These are phyloP conservation scores for Aspergillus sp. DNA, from an alignment of 2,329 filamentous ascomycete species.

Conservation along the genomic window DNA sequence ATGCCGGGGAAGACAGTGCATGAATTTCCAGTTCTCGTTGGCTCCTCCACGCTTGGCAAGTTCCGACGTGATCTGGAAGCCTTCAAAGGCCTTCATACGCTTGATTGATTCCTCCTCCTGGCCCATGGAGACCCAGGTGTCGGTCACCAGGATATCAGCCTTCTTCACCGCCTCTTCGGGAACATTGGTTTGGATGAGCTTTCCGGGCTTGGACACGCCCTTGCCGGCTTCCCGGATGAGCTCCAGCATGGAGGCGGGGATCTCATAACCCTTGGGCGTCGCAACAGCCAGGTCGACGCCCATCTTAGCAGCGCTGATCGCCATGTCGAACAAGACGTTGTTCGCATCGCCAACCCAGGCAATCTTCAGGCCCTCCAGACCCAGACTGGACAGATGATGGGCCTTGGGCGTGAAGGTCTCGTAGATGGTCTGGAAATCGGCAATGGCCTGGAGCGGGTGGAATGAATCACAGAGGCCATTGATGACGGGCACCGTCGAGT, in stretches of 20 bases:
- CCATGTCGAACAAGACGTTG: constrained; percentile 93
- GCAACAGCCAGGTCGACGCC: constrained; percentile 85
- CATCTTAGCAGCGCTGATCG: constrained; percentile 81
- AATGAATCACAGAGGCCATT: constrained; percentile 87
- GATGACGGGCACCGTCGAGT: constrained; percentile 77
- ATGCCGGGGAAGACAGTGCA: constrained; percentile 95
- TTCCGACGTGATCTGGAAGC: constrained; percentile 87
- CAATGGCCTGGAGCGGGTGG: constrained; percentile 91
- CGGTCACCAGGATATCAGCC: constrained; percentile 88
- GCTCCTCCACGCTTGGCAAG: constrained; percentile 81
- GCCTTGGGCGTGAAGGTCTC: constrained; percentile 64
- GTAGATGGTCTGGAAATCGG: constrained; percentile 87
- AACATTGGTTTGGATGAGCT: constrained; percentile 69
- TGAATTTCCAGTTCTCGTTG: constrained; percentile 90
- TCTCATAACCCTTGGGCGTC: constrained; percentile 79
- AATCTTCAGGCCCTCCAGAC: constrained; percentile 79
- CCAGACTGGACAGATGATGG: constrained; percentile 50
- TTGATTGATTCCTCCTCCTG: constrained; percentile 82
- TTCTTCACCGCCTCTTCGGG: constrained; percentile 82
- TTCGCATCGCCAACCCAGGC: constrained; percentile 97
- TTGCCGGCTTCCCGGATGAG: constrained; percentile 65
- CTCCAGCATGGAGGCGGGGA: constrained; percentile 70
- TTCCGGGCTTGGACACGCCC: constrained; percentile 59
- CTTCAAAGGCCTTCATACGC: constrained; percentile 75
- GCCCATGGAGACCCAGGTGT: constrained; percentile 98